These are phyloP conservation scores for Tuber umbilicatum DNA, from an alignment of 495 filamentous ascomycete species.

Conservation along the genomic window DNA sequence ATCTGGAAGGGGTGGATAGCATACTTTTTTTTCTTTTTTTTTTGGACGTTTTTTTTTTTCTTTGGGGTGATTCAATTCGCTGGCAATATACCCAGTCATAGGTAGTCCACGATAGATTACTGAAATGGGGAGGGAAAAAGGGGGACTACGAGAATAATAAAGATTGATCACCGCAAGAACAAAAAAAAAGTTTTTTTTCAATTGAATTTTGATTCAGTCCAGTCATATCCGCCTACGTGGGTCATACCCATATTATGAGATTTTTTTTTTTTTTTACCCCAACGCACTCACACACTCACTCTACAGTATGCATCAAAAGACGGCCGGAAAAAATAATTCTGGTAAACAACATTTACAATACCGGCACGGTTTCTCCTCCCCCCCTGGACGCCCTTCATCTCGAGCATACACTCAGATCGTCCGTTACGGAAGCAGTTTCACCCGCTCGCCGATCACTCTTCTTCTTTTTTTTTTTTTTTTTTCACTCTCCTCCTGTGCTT, in stretches of 20 bases:
- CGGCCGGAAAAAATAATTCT: not conserved
- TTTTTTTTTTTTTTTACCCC: not conserved
- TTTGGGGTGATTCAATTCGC: conserved; percentile 9
- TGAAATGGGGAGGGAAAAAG: conserved; percentile 1
- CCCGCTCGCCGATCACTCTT: not conserved
- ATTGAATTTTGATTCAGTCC: not conserved
- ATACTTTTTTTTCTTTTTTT: conserved; percentile 19
- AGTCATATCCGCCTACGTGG: conserved; percentile 3
- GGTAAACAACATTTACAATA: not conserved
- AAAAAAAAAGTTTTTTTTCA: not conserved
- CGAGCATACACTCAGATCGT: not conserved
- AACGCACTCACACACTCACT: not conserved
- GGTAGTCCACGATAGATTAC: conserved; percentile 13
- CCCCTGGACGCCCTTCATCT: not conserved
- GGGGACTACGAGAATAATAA: conserved; percentile 13
- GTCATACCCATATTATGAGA: not conserved
- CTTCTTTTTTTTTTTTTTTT: not conserved
- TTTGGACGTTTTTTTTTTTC: conserved; percentile 17
- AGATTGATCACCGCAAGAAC: conserved; percentile 24
- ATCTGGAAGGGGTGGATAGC: not conserved
- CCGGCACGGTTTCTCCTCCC: not conserved
- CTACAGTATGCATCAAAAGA: not conserved
- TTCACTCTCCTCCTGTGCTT: not conserved
- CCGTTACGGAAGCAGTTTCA: not conserved
- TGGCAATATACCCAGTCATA: not conserved